These are phyloP conservation scores for Actinomortierella wolfii DNA, from an alignment of 371 early-diverging fungal genomes.

Conservation along the genomic window DNA sequence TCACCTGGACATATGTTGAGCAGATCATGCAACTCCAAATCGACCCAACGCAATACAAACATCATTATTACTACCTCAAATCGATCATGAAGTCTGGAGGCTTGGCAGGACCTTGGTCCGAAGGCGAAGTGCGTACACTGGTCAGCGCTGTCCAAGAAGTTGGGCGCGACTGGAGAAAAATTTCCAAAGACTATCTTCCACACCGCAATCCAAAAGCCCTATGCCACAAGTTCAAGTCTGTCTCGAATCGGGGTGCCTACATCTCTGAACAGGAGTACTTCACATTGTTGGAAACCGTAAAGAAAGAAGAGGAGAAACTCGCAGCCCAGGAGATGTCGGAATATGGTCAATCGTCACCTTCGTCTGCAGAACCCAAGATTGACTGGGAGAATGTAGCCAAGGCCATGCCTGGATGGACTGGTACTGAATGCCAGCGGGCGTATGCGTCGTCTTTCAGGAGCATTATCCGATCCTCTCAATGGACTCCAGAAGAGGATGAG, in stretches of 20 bases:
- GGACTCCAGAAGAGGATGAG: constrained; percentile 26
- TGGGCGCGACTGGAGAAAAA: constrained; percentile 25
- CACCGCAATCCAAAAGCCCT: constrained; percentile 33
- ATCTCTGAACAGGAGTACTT: constrained; percentile 30
- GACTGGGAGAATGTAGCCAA: constrained; percentile 24
- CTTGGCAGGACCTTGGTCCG: constrained; percentile 14
- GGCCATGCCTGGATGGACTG: constrained; percentile 33
- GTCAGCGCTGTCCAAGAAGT: constrained; percentile 20
- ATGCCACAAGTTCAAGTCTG: constrained; percentile 32
- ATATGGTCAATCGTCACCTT: no score
- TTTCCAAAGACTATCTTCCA: constrained; percentile 14
- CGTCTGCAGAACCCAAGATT: constrained; percentile 2
- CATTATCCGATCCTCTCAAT: constrained; percentile 14
- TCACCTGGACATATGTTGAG: constrained; percentile 14
- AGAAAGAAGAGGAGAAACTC: constrained; percentile 22
- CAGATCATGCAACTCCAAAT: constrained; percentile 11
- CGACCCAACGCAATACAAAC: constrained; percentile 25
- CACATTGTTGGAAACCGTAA: constrained; percentile 18
- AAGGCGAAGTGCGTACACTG: constrained; percentile 21
- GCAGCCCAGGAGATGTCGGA: background rate
- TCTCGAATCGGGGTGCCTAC: constrained; percentile 12
- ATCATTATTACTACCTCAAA: constrained; percentile 34
- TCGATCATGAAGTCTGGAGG: constrained; percentile 6
- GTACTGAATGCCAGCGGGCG: constrained; percentile 15
- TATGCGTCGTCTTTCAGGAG: constrained; percentile 34